These are phyloP conservation scores for Aschersonia sp. DNA, from an alignment of 2,329 filamentous ascomycete species.

Conservation along the genomic window DNA sequence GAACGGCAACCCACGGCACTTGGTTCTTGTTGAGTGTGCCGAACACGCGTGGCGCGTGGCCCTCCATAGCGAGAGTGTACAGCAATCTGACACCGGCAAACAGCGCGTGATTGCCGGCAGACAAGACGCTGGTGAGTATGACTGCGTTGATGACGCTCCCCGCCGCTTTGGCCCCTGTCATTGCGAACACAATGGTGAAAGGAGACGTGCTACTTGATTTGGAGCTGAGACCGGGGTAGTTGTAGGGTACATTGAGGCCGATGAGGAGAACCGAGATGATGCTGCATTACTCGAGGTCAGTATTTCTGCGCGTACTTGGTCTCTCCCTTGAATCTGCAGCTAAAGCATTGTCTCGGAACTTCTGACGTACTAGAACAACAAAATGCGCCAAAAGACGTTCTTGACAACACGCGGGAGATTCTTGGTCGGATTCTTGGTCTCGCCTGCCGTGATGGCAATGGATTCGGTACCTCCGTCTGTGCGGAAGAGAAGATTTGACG, in stretches of 20 bases:
- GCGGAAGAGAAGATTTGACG: not conserved
- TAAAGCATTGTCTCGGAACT: too few relatives aligned
- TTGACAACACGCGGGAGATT: slow-evolving; percentile 49
- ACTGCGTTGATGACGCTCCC: slow-evolving; percentile 45
- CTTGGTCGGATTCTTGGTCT: slow-evolving; percentile 46
- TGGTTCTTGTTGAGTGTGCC: slow-evolving; percentile 19
- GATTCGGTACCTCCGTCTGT: slow-evolving; percentile 40
- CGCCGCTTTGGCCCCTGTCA: slow-evolving; percentile 36
- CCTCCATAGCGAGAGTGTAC: slow-evolving; percentile 23
- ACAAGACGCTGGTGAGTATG: slow-evolving; percentile 26
- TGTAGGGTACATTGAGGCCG: slow-evolving; percentile 46
- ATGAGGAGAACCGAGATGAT: slow-evolving; percentile 26
- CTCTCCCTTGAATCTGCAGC: not conserved
- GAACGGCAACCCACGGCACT: slow-evolving; percentile 24
- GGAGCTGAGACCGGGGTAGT: slow-evolving; percentile 18
- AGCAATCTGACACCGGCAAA: slow-evolving; percentile 19
- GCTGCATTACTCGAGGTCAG: slow-evolving; percentile 6
- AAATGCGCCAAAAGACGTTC: slow-evolving; percentile 50
- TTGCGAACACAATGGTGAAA: slow-evolving; percentile 44
- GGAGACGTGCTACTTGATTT: slow-evolving; percentile 21
- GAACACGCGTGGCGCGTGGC: slow-evolving; percentile 41
- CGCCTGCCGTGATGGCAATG: slow-evolving; percentile 52
- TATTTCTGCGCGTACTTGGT: not conserved
- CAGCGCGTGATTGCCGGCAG: slow-evolving; percentile 21
- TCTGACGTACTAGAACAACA: slow-evolving; percentile 29